phyloP scores from a whole-genome alignment of 192 early-diverging fungal genomes.

The Chytriomyces sp. region DNA sequence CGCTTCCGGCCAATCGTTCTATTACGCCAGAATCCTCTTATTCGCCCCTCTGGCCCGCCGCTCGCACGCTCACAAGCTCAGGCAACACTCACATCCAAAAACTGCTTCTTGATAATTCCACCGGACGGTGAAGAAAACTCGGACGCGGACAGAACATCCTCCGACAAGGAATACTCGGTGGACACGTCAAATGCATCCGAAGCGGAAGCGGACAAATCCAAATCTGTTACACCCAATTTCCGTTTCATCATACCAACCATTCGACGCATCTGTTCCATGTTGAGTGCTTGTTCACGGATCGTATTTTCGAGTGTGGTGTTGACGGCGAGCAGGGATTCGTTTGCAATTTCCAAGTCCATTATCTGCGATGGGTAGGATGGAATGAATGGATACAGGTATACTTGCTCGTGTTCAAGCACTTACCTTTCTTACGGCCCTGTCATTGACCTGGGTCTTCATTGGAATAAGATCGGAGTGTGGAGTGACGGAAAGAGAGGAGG shows the following conservation, averaged over 20 bases:
- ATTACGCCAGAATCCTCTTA: not conserved
- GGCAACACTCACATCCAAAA: constrained; percentile 11
- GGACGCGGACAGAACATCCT: not conserved
- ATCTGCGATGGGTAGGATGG: constrained; percentile 29
- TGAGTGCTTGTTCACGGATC: constrained; percentile 49
- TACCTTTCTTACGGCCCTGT: constrained; percentile 48
- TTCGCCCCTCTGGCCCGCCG: not conserved
- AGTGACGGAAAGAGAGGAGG: too few relatives aligned
- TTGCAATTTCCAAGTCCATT: constrained; percentile 58
- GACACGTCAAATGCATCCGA: not conserved
- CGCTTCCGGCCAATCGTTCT: constrained; percentile 20
- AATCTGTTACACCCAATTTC: constrained; percentile 2
- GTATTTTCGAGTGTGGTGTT: constrained; percentile 52
- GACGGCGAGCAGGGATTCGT: constrained; percentile 51
- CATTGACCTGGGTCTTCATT: constrained; percentile 41
- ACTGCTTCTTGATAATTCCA: not conserved
- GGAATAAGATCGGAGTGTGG: too few relatives aligned
- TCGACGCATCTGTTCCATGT: constrained; percentile 41
- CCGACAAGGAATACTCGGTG: not conserved
- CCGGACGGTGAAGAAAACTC: too few relatives aligned
- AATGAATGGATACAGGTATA: not conserved
- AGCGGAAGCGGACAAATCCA: constrained; percentile 2
- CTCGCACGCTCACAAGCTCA: constrained; percentile 7
- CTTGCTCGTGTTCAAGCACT: not conserved
- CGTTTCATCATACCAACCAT: constrained; percentile 31